Base-by-base conservation (phyloP, 2,329 filamentous ascomycete genomes). In the Apiospora malaysiana region DNA sequence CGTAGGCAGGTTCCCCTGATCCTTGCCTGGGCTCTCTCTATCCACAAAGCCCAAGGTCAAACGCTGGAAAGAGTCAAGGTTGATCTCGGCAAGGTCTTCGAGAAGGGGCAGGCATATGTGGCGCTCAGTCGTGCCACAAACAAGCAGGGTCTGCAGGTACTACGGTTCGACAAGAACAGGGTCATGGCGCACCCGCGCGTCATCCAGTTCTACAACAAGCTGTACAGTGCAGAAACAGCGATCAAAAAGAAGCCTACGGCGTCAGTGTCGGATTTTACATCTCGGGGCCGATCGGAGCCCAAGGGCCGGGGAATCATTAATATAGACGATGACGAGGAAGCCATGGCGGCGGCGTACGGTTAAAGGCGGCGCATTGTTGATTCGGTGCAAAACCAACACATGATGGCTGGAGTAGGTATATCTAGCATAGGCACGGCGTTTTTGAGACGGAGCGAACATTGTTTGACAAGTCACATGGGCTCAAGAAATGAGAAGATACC, bases 61-160 rank as follows among this genome's bases (percentile, higher is more conserved):
- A 98, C 95, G 0, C 84, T 98, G 37, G 94, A 97, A 78, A 88
- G 95, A 68, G 96, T 99, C 72, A 97, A 97, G 78, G 96, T 99
- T 37, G 94, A 99, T 79, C 86, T 99, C 0, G 93, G 94, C 42
- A 92, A 90, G 73, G 93, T 97, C 0, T 99, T 99, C 77, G 96
- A 99, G 80, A 98, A 97, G 81, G 96, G 96, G 0, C 96, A 99
- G 81, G 96, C 96, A 7, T 99, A 99, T 78, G 96, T 99, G 68
- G 96, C 96, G 68, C 89, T 99, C 18, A 97, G 94, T 85, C 93
- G 96, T 82, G 96, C 96, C 18, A 97, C 94, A 1, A 93, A 88
- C 71, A 94, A 98, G 83, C 88, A 90, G 23, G 96, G 96, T 0
- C 84, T 99, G 25, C 94, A 97, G 78, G 95, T 99, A 16, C 82